Evolutionary conservation across 2,329 filamentous ascomycete genomes (phyloP).

Genomic region (Raffaelea arxii): DNA sequence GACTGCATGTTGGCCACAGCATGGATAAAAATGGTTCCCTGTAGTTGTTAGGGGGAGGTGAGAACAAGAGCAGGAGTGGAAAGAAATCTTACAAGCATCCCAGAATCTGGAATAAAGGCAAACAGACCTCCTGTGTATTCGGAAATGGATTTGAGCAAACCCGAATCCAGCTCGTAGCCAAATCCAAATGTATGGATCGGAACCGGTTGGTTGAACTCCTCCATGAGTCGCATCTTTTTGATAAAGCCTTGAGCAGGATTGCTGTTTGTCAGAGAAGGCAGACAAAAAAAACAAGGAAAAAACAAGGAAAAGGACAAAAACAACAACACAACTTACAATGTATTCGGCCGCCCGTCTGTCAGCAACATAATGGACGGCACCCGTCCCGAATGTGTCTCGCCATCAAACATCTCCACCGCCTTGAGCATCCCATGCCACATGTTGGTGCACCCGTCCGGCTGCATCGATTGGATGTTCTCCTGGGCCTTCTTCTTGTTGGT

Average conservation of each 20-base stretch:
- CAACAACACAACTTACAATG: constrained; percentile 26
- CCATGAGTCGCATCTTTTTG: constrained; percentile 36
- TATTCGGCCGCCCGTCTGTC: constrained; percentile 46
- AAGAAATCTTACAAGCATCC: constrained; percentile 40
- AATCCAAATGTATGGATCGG: constrained; percentile 46
- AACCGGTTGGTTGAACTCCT: constrained; percentile 29
- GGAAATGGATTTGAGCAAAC: constrained; percentile 49
- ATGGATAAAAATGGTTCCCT: constrained; percentile 49
- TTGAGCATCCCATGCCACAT: constrained; percentile 46
- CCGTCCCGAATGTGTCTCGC: constrained; percentile 13
- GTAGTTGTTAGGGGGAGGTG: not conserved
- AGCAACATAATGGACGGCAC: constrained; percentile 43
- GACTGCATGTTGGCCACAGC: constrained; percentile 51
- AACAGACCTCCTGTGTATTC: constrained; percentile 49
- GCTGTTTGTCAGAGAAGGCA: constrained; percentile 11
- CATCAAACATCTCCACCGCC: constrained; percentile 39
- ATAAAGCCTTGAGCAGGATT: constrained; percentile 41
- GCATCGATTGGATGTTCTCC: constrained; percentile 33
- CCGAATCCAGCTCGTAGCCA: constrained; percentile 38
- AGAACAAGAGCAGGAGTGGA: not conserved
- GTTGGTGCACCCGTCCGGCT: constrained; percentile 34
- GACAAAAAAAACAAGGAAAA: not conserved
- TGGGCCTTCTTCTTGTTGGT: constrained; percentile 32
- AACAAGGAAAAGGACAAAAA: not conserved
- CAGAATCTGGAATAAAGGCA: constrained; percentile 50